phyloP scores from a whole-genome alignment of 2,329 filamentous ascomycete genomes.

The Aspergillus flavus region DNA sequence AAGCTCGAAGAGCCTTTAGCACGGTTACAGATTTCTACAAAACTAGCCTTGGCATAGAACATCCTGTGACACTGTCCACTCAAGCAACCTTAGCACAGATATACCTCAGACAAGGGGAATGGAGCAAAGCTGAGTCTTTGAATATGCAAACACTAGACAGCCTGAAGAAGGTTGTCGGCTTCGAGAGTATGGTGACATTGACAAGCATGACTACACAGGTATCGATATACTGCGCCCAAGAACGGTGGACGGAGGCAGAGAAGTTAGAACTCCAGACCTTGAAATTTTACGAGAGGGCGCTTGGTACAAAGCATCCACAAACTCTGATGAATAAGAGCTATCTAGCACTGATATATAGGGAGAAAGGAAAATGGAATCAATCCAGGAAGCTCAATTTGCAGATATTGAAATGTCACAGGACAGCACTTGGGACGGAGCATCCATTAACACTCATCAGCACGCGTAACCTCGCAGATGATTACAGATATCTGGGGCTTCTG shows the following conservation, averaged over 20 bases:
- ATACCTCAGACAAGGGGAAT: not conserved
- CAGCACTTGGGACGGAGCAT: not conserved
- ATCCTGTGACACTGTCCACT: not conserved
- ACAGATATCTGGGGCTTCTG: not conserved
- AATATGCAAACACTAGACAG: not conserved
- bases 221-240: not conserved
- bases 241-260: slow-evolving; percentile 2
- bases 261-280: not conserved
- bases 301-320: slow-evolving; percentile 8
- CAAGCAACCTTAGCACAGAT: not conserved
- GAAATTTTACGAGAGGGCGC: not conserved
- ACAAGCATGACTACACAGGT: not conserved
- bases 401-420: not conserved
- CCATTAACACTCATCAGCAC: not conserved
- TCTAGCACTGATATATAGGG: not conserved
- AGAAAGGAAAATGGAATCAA: not conserved
- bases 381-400: not conserved
- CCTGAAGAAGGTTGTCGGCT: not conserved
- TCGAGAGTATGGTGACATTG: not conserved
- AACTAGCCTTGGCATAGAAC: not conserved
- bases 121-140: not conserved
- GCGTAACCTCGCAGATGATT: not conserved
- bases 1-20: not conserved
- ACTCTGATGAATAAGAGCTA: not conserved
- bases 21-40: not conserved